Percentiles rank a stretch among this genome's conserved stretches.
Evolutionary conservation across 306 rosid species (phyloP).

Genomic region (Malus asiatica): DNA sequence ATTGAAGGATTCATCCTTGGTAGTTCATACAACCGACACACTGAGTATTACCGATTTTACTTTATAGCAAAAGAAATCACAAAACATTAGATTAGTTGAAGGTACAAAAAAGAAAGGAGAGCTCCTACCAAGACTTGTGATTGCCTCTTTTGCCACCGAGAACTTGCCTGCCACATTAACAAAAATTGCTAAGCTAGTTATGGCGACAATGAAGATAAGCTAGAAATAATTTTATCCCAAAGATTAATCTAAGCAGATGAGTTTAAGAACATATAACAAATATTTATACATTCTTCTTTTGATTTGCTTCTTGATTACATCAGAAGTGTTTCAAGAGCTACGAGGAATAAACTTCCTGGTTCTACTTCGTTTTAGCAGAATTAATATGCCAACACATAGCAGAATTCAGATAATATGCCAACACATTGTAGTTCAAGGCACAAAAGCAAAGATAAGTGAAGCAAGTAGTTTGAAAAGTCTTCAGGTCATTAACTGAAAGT

Average conservation of each 20-base stretch:
- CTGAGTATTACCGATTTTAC: neutral
- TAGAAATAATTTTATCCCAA: neutral
- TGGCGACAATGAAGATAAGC: neutral
- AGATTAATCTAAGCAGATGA: slow-evolving; percentile 5
- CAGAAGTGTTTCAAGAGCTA: slow-evolving; percentile 1
- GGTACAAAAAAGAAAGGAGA: slow-evolving; percentile 10
- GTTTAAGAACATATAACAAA: neutral
- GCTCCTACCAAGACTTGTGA: slow-evolving; percentile 70
- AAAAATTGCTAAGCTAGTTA: neutral
- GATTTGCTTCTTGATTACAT: neutral
- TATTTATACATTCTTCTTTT: neutral
- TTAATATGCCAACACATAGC: neutral
- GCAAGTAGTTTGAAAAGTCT: neutral
- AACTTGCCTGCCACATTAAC: slow-evolving; percentile 59
- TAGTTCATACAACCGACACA: neutral
- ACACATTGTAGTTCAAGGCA: neutral
- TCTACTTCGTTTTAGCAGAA: neutral
- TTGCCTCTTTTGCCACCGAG: slow-evolving; percentile 95
- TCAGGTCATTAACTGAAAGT: neutral
- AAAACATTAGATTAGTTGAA: neutral
- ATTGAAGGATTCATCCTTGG: neutral
- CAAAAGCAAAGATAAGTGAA: neutral
- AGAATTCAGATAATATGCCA: neutral
- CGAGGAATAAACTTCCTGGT: neutral
- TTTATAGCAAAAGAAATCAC: neutral